Conservation (phyloP, 179 eudicot species). For the Silene coronaria region DNA sequence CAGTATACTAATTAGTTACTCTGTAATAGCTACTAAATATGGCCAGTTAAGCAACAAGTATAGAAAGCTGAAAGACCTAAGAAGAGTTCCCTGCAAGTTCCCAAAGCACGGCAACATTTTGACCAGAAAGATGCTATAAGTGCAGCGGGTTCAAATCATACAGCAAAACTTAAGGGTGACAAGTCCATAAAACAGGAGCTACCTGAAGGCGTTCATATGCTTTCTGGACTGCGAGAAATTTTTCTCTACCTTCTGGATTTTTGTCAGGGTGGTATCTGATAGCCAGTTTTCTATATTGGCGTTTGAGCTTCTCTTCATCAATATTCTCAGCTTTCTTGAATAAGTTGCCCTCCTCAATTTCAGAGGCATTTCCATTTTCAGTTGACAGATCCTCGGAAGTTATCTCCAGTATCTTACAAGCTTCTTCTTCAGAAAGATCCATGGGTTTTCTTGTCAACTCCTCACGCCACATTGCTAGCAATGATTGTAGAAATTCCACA, state of each 20-base stretch:
- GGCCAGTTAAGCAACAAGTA: background rate
- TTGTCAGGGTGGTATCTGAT: constrained; percentile 99
- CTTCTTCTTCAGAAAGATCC: constrained; percentile 99
- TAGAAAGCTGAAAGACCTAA: background rate
- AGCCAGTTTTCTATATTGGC: constrained; percentile 94
- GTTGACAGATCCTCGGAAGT: constrained; percentile 70
- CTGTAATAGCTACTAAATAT: background rate
- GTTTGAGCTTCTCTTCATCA: constrained; percentile 97
- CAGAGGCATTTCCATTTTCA: constrained; percentile 53
- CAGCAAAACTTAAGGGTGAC: background rate
- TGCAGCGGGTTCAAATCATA: background rate
- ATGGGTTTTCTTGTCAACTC: constrained; percentile 94
- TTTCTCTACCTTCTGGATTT: constrained; percentile 98
- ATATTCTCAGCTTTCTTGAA: constrained; percentile 81
- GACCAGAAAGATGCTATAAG: background rate
- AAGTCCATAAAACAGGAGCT: constrained; percentile 10
- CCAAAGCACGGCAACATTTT: background rate
- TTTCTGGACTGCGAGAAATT: constrained; percentile 96
- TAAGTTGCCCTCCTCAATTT: constrained; percentile 53
- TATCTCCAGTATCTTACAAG: constrained; percentile 92
- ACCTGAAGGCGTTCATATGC: constrained; percentile 99
- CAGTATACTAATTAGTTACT: background rate
- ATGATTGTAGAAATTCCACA: constrained; percentile 93
- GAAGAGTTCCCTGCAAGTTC: background rate
- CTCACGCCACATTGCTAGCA: constrained; percentile 99